Evolutionary conservation across 495 filamentous ascomycete species (phyloP), one percentile per base, ranked within the genome.

Genomic region (Penicillium bialowiezense): DNA sequence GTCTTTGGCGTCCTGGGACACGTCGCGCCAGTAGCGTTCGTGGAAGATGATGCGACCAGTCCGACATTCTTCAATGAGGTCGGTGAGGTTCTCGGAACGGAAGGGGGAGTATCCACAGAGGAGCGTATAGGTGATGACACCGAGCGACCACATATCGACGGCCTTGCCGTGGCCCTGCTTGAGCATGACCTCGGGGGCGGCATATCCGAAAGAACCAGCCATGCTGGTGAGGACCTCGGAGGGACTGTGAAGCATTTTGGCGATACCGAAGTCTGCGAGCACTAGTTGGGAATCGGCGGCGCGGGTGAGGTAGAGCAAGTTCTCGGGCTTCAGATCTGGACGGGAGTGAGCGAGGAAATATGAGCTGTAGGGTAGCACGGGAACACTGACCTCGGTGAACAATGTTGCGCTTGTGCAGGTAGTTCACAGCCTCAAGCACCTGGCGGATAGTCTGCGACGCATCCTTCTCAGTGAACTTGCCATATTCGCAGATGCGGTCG

Each of bases 141-240:
- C 93, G 59, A 99, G 76, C 7, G 92, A 97, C 93, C 93, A 99
- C 89, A 99, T 95, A 63, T 99, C 93, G 23, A 97, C 93, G n/a
- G 93, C 88, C 67, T 97, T 97, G 60, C 95, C 93, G 64, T 99
- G 93, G 31, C 95, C 93, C 56, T 89, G 82, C 75, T 96, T 97
- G 40, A 96, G 76, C 93, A 99, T 99, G 36, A 99, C 91, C 65
- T 99, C 93, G 7, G 93, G 93, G 1, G 93, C 93, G 15, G 93
- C 93, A 60, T 99, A 99, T 33, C 93, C 93, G 66, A 99, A 97
- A 3, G 95, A 97, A 28, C 93, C 93, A 15, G 93, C 93, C 93
- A 99, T 99, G 50, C 93, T 97, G 20, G 89, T 97, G 35, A 99
- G 82, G 24, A 96, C 88, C 58, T 93, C 90, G 46, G 90, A 83